Evolutionary conservation across 805 yeast species (phyloP).

Genomic region (Kodamaea laetipori): DNA sequence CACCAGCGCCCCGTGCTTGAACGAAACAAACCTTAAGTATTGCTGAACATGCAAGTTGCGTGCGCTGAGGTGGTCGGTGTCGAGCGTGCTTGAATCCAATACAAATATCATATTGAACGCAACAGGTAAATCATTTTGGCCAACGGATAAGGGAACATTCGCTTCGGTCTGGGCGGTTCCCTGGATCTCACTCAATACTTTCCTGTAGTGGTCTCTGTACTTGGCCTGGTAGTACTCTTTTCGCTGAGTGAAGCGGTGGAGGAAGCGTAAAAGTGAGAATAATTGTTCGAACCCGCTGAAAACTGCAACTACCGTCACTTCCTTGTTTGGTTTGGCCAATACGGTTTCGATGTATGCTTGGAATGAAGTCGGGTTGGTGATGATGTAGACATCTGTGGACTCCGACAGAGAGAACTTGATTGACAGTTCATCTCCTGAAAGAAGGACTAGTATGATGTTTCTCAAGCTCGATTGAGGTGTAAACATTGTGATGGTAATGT

Average conservation of each 20-base stretch:
- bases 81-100: constrained; percentile 18
- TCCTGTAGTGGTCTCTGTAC: constrained; percentile 10
- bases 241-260: constrained; percentile 7
- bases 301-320: constrained; percentile 13
- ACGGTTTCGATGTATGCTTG: constrained; percentile 14
- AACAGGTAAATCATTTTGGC: constrained; percentile 28
- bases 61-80: constrained; percentile 22
- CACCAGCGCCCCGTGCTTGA: constrained; percentile 33
- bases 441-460: constrained; percentile 6
- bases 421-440: constrained; percentile 14
- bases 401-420: constrained; percentile 15
- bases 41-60: constrained; percentile 35
- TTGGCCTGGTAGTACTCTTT: constrained; percentile 9
- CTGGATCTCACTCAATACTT: constrained; percentile 11
- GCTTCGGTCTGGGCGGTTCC: not conserved
- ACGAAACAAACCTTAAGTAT: constrained; percentile 32
- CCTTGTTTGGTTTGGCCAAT: constrained; percentile 2
- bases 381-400: constrained; percentile 18
- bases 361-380: constrained; percentile 19
- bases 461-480: not conserved
- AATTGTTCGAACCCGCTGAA: constrained; percentile 16
- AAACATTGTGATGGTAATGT: constrained; percentile 10
- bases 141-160: constrained; percentile 12
- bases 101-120: constrained; percentile 22
- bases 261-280: constrained; percentile 16